Conservation (phyloP, 495 filamentous ascomycete species). For the Rhypophila decipiens region DNA sequence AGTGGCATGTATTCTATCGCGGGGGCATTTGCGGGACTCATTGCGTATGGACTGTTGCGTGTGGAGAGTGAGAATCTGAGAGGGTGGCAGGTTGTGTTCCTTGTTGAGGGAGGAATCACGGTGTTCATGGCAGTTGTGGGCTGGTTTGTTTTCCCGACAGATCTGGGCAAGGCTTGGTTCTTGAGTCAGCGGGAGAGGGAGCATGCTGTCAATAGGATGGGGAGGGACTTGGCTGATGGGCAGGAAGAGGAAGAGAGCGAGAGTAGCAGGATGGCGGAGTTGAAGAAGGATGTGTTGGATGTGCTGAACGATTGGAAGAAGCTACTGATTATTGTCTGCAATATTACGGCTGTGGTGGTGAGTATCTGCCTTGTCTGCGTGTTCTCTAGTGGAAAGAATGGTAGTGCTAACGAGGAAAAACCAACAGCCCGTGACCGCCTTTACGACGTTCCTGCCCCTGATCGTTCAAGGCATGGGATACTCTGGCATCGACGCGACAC, state of each 20-base stretch:
- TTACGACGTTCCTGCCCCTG: conserved; percentile 26
- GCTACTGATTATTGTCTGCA: conserved; percentile 16
- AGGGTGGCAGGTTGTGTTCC: conserved; percentile 54
- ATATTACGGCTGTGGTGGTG: conserved; percentile 17
- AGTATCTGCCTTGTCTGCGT: conserved; percentile 9
- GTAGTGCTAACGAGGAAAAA: too few species aligned
- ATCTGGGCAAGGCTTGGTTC: conserved; percentile 20
- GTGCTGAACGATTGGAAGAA: conserved; percentile 18
- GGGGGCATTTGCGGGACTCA: conserved; percentile 48
- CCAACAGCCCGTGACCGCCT: conserved; percentile 25
- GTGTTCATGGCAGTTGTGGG: conserved; percentile 38
- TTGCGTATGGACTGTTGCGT: conserved; percentile 53
- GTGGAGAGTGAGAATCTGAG: conserved; percentile 31
- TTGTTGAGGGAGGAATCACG: conserved; percentile 46
- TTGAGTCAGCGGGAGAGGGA: conserved; percentile 19
- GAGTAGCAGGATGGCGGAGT: conserved; percentile 1
- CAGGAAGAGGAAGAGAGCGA: conserved; percentile 10
- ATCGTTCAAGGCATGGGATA: conserved; percentile 34
- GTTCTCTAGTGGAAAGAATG: too few species aligned
- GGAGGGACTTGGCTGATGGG: conserved; percentile 36
- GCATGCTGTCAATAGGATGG: conserved; percentile 25
- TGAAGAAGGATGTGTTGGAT: conserved; percentile 13
- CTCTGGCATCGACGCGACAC: conserved; percentile 41
- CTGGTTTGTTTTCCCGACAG: conserved; percentile 60
- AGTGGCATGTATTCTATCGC: conserved; percentile 54